Base-by-base conservation (phyloP, 1,284 basidiomycete species). In the Ustilago trichophora region DNA sequence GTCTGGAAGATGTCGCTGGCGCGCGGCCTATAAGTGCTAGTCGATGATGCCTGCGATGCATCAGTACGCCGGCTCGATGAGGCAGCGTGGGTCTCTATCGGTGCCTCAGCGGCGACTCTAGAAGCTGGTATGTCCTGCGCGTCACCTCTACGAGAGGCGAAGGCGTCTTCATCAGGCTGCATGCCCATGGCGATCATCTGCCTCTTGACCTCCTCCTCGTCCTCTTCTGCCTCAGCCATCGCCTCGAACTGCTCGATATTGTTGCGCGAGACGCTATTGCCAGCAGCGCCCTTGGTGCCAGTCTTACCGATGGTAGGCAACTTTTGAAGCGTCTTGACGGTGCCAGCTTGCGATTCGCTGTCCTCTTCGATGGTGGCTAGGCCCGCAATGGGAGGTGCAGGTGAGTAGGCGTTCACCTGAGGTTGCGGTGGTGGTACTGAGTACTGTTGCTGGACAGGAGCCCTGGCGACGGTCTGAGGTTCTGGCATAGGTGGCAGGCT, bases 321-420 rank as follows among this genome's bases (percentile, higher is more conserved):
- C 27, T 58, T 62, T 12, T 38, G 34, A 38, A 73, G 37, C 6
- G 65, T 65, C 47, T 72, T 75, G 36, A 77, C 40, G 2, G 73
- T 76, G 18, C 72, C 71, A n/a, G 71, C 71, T 19, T 68, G 60
- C 13, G 73, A 77, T 44, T 77, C 75, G 35, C 54, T 32, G 27
- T 77, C 73, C 35, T 76, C 73, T 12, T 68, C 72, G 40, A 75
- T 77, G 6, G 73, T 75, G 6, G 73, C 67, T 2, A 77, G 53
- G 13, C 73, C 71, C 1, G 64, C 54, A 24, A 71, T 55, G 10
- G 54, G 34, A 18, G 51, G 35, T 9, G 56, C 37, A 12, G 41
- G 29, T 15, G 43, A 26, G 45, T 27, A 53, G 8, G 32, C 24
- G 13, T n/a, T 10, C 16, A 24, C 16, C 12, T 36, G 44, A 18